Evolutionary conservation across 441 rosid species (phyloP), one percentile per base, ranked within the genome.

Genomic region (Monsonia emarginata): DNA sequence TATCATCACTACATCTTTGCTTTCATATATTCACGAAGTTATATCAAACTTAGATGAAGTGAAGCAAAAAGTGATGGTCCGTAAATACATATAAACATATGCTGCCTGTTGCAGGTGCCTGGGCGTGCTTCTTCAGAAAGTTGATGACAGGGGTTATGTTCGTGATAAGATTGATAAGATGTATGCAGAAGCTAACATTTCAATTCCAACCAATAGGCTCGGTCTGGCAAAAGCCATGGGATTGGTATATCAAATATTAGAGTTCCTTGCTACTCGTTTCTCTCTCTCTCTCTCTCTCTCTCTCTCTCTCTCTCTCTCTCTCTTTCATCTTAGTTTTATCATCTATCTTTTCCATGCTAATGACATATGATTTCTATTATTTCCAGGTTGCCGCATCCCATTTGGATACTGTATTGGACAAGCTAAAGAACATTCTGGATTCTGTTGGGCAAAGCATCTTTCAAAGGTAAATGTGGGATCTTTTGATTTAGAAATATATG

Each of bases 211-310:
- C 72, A 95, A 95, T 69, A 88, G 97, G 78, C 97, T 91, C 80
- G 99, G 97, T 83, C 79, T 95, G 77, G 99, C 99, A 66, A 89
- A 95, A 81, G 99, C 95, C 69, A 95, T 95, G 87, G 99, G 99
- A 75, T 78, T 95, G 99, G 99, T 95, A 91, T 48, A 16, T 72
- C 63, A 56, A 48, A 65, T 10, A 24, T 72, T 71, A 32, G 46
- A 63, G 60, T 64, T 28, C 21, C 48, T 63, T 18, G 28, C 7
- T 60, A 9, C 61, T 60, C 14, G 65, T 74, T 28, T 25, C 16
- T 63, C 64, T 16, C 65, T 32, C n/a, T n/a, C n/a, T n/a, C n/a
- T n/a, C n/a, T n/a, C n/a, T n/a, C n/a, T n/a, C n/a, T n/a, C n/a
- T n/a, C n/a, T n/a, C n/a, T n/a, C n/a, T n/a, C n/a, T n/a, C n/a